These are phyloP conservation scores for Lactarius akahatsu DNA, from an alignment of 768 basidiomycete genomes.

Conservation along the genomic window DNA sequence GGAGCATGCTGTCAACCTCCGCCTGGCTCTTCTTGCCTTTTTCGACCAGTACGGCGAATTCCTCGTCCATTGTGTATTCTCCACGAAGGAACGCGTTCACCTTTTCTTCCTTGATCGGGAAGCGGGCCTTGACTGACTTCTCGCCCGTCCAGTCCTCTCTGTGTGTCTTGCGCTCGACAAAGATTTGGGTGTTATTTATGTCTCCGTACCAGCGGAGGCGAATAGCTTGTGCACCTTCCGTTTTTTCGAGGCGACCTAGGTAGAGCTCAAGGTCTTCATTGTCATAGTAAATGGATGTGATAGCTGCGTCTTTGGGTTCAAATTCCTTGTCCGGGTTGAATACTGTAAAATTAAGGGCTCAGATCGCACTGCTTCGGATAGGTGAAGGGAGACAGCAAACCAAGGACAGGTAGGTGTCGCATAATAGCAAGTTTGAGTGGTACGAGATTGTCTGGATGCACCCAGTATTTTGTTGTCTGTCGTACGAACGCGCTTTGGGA, in stretches of 20 bases:
- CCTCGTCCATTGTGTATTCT: slow-evolving; percentile 89
- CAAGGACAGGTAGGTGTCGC: slow-evolving; percentile 89
- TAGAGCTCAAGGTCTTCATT: slow-evolving; percentile 95
- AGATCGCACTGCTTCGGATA: not conserved
- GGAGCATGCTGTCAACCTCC: slow-evolving; percentile 92
- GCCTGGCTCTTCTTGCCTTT: slow-evolving; percentile 91
- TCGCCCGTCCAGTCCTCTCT: slow-evolving; percentile 99
- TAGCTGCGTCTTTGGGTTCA: slow-evolving; percentile 83
- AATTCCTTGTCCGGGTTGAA: slow-evolving; percentile 95
- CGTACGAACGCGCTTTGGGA: slow-evolving; percentile 97
- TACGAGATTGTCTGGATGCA: slow-evolving; percentile 93
- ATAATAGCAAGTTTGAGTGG: slow-evolving; percentile 92
- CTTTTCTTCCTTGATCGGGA: slow-evolving; percentile 90
- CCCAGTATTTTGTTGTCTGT: slow-evolving; percentile 99
- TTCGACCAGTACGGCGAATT: slow-evolving; percentile 81
- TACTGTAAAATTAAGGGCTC: slow-evolving; percentile 48
- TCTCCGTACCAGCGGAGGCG: slow-evolving; percentile 98
- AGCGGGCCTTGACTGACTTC: slow-evolving; percentile 96
- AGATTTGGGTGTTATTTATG: slow-evolving; percentile 75
- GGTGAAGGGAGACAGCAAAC: slow-evolving; percentile 43
- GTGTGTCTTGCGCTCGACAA: slow-evolving; percentile 88
- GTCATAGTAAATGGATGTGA: slow-evolving; percentile 97
- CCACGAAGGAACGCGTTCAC: slow-evolving; percentile 90
- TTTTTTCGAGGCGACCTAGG: slow-evolving; percentile 95
- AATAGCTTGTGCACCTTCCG: slow-evolving; percentile 96